These are phyloP conservation scores for Lepiota venenata DNA, from an alignment of 768 basidiomycete genomes.

Conservation along the genomic window DNA sequence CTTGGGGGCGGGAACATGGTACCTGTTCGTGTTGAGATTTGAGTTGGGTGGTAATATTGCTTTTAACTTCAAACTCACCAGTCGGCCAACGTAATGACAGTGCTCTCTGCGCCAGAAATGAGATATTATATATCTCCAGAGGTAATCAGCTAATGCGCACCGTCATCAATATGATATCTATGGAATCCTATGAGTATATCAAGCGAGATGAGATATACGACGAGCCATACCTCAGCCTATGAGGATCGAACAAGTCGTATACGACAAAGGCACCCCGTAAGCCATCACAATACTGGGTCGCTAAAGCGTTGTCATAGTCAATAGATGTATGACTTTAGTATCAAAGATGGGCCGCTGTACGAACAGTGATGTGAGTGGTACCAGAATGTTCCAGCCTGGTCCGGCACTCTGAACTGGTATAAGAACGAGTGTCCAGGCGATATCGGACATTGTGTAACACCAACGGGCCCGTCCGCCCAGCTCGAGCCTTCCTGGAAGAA, in stretches of 20 bases:
- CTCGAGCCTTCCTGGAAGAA: slow-evolving; percentile 32
- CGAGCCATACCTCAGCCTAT: slow-evolving; percentile 8
- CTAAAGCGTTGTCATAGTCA: slow-evolving; percentile 12
- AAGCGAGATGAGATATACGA: background rate
- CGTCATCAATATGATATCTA: slow-evolving; percentile 39
- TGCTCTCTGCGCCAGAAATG: slow-evolving; percentile 25
- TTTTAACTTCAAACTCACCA: slow-evolving; percentile 27
- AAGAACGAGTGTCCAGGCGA: slow-evolving; percentile 33
- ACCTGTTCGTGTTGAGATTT: slow-evolving; percentile 17
- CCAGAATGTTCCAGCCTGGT: slow-evolving; percentile 47
- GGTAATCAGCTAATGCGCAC: slow-evolving; percentile 20
- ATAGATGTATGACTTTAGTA: background rate
- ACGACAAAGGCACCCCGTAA: slow-evolving; percentile 47
- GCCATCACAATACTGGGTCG: slow-evolving; percentile 55
- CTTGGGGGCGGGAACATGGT: slow-evolving; percentile 23
- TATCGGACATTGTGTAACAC: slow-evolving; percentile 42
- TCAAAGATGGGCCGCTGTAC: slow-evolving; percentile 15
- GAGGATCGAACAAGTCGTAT: slow-evolving; percentile 38
- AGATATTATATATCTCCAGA: background rate
- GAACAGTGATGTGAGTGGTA: slow-evolving; percentile 31
- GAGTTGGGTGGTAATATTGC: background rate
- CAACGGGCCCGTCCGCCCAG: slow-evolving; percentile 38
- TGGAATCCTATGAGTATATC: background rate
- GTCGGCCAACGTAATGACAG: slow-evolving; percentile 45
- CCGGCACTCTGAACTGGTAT: slow-evolving; percentile 32